A percentile compares a stretch with the other conserved stretches of the same genome.
Evolutionary conservation across 106 monocot species (phyloP).

Genomic region (Gastrodia elata): DNA sequence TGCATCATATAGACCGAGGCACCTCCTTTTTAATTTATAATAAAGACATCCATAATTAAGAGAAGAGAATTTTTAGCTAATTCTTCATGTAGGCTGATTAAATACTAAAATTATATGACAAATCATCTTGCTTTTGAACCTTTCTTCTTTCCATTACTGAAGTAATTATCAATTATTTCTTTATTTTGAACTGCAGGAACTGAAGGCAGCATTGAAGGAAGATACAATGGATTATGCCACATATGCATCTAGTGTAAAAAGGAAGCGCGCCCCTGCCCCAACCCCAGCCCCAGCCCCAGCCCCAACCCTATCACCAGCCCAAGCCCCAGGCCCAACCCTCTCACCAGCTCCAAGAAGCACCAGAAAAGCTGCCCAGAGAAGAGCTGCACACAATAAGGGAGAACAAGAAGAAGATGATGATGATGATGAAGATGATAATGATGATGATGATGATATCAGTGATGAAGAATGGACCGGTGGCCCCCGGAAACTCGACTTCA

Average conservation of each 20-base stretch:
- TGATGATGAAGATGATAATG: slow-evolving; percentile 21
- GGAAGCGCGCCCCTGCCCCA: slow-evolving; percentile 18
- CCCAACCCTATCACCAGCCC: not conserved
- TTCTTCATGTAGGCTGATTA: no score
- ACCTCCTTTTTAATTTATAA: no score
- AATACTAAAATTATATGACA: no score
- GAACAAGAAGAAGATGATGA: slow-evolving; percentile 4
- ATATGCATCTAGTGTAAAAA: slow-evolving; percentile 47
- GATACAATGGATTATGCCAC: slow-evolving; percentile 66
- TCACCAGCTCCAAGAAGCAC: slow-evolving; percentile 34
- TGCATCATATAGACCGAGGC: no score
- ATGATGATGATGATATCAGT: slow-evolving; percentile 7
- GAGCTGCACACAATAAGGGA: not conserved
- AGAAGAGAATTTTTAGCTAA: no score
- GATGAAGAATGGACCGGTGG: slow-evolving; percentile 84
- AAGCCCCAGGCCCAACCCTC: not conserved
- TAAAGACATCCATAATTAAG: no score
- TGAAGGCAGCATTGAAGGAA: slow-evolving; percentile 65
- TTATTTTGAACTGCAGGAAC: slow-evolving; percentile 37
- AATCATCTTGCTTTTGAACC: no score
- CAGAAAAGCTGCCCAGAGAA: slow-evolving; percentile 22
- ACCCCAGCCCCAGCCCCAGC: slow-evolving; percentile 26
- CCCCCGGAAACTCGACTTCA: slow-evolving; percentile 48
- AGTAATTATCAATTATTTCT: not conserved
- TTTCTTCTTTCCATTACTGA: no score